Evolutionary conservation across 2,329 filamentous ascomycete genomes (phyloP).

Genomic region (Grosmannia huntii): DNA sequence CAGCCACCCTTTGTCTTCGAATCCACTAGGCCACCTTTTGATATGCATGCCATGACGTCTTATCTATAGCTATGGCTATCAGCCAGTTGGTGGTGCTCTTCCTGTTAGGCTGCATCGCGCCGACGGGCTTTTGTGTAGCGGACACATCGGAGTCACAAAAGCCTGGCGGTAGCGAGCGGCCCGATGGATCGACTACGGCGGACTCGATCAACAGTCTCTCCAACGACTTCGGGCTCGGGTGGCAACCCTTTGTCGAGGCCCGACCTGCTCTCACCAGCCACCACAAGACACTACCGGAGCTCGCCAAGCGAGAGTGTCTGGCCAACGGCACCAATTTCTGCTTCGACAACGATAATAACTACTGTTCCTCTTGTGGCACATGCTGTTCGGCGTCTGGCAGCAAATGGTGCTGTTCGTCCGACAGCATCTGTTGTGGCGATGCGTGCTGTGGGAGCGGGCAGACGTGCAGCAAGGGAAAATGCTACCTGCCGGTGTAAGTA

Average conservation of each 20-base stretch:
- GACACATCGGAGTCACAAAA: neutral
- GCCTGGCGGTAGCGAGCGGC: neutral
- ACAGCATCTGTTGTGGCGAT: conserved; percentile 17
- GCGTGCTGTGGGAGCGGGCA: conserved; percentile 20
- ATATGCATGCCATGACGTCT: conserved; percentile 3
- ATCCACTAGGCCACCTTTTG: neutral
- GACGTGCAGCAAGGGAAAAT: conserved; percentile 18
- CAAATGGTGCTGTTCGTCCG: conserved; percentile 17
- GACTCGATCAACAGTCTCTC: neutral
- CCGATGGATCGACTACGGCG: no score
- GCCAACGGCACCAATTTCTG: conserved; percentile 22
- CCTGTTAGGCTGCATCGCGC: neutral
- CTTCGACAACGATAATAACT: conserved; percentile 17
- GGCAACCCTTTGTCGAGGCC: conserved; percentile 9
- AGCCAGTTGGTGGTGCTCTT: conserved; percentile 9
- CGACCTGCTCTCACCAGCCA: conserved; percentile 12
- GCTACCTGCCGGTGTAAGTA: conserved; percentile 7
- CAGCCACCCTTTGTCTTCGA: neutral
- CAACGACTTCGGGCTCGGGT: neutral
- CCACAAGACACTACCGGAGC: conserved; percentile 4
- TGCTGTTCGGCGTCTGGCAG: conserved; percentile 14
- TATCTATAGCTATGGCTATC: conserved; percentile 7
- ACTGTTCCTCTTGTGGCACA: conserved; percentile 17
- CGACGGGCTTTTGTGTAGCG: neutral
- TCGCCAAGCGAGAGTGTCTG: conserved; percentile 15